Evolutionary conservation across 768 basidiomycete genomes (phyloP), one percentile per base, ranked within the genome.

Genomic region (Trametes maxima): DNA sequence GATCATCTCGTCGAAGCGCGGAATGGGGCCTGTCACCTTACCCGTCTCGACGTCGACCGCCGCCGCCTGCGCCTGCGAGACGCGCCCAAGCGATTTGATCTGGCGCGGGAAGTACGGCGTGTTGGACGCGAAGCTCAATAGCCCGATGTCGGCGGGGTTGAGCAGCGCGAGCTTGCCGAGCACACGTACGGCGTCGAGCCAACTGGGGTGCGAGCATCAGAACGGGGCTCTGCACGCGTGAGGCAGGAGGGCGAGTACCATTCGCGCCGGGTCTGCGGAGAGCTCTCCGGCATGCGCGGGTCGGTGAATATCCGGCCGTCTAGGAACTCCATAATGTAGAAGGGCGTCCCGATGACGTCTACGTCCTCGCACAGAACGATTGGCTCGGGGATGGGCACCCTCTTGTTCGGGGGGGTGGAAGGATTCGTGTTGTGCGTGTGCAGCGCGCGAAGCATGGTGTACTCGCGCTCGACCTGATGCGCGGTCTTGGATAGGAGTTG

Each of bases 271-370:
- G 89, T 87, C 55, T 81, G 68, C 2, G 81, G 78, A 5, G 82
- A 69, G 1, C 93, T 75, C 68, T 90, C 87, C 0, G 84, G 83
- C 86, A 97, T 88, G 62, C 85, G 75, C 8, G 83, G 77, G 73
- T 98, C 90, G 13, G 92, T 91, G 76, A 97, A 99, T 67, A 98
- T 95, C 48, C 97, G 83, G 0, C 96, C 96, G 21, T 96, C 87
- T 46, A 98, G 70, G 72, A 92, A 98, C 71, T 98, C 90, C 96
- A 99, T 98, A 46, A 98, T 82, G 72, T 97, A 98, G 76, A 98
- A 98, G 2, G 89, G 85, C 22, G 94, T 94, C 3, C 95, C 96
- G 19, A 96, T 80, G 42, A 98, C 82, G 3, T 76, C 68, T 37
- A 68, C 77, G 69, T 98, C 92, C 67, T 90, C 86, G 71, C 96